Evolutionary conservation across 495 filamentous ascomycete species (phyloP), one percentile per base, ranked within the genome.

Genomic region (Astrothelium subdiscretum): DNA sequence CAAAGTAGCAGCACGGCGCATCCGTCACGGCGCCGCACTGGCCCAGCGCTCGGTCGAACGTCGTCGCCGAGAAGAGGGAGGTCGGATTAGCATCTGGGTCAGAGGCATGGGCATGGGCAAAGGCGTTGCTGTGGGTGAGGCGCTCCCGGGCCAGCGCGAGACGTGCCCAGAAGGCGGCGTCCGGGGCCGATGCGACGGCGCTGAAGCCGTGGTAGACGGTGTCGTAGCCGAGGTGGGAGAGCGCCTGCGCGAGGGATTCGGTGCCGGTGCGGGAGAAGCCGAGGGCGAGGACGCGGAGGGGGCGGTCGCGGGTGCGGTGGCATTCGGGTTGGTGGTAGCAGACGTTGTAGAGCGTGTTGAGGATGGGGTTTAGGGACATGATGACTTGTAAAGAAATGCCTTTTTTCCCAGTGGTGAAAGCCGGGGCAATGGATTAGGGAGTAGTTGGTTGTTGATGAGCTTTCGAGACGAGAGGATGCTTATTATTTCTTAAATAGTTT

Each of bases 231-330:
- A 74, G 70, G 22, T 65, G 65, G 1, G 32, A 31, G 12, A 74
- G 66, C 1, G 69, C 72, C 6, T 44, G 44, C 0, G 58, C 42
- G 18, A 74, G 70, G 0, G 70, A 72, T 26, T 71, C 70, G 4
- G 69, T 74, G 43, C 66, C 72, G n/a, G 69, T 67, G 44, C 72
- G 67, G 24, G 67, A 66, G 42, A 71, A 59, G 13, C 72, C 72
- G 5, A 72, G 62, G 6, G 64, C 67, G 24, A 74, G 60, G 5
- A 72, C 68, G 20, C 64, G 60, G 59, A 72, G 63, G 22, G 70
- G 68, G 18, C 65, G 69, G 13, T 51, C 61, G 43, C 71, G 71
- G 0, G 42, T 61, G 1, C 62, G 61, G 3, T 40, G 20, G 12
- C 58, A 0, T 62, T 54, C 11, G 58, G 44, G 1, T 44, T 22